Percentiles rank a stretch among this genome's conserved stretches.
phyloP scores from a whole-genome alignment of 2,329 filamentous ascomycete species.

The Fusarium miscanthi region DNA sequence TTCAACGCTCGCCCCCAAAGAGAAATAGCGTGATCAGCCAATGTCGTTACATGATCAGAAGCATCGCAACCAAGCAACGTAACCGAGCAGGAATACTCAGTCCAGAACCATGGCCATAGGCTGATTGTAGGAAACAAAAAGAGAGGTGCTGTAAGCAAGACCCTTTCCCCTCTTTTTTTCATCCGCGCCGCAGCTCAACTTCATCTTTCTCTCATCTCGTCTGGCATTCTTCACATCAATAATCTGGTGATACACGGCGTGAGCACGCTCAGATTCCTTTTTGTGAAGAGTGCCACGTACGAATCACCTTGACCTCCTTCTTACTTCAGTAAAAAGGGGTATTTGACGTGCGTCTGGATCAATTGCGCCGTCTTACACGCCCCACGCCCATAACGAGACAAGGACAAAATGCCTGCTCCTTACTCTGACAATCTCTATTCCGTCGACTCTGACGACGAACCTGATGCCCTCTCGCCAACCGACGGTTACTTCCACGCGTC shows the following conservation, averaged over 20 bases:
- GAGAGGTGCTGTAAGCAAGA: conserved; percentile 11
- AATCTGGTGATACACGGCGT: conserved; percentile 2
- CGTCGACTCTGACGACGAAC: conserved; percentile 51
- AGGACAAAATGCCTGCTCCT: conserved; percentile 56
- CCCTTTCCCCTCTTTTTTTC: conserved; percentile 23
- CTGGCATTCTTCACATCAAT: neutral
- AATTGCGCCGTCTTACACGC: conserved; percentile 21
- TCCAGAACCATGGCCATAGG: conserved; percentile 7
- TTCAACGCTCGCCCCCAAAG: conserved; percentile 1
- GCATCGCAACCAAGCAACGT: conserved; percentile 13
- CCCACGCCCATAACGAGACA: neutral
- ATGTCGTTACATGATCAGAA: conserved; percentile 20
- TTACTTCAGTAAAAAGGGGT: neutral
- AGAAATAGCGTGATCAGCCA: conserved; percentile 31
- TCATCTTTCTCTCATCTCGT: conserved; percentile 1
- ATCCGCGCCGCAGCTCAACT: conserved; percentile 19
- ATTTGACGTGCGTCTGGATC: neutral
- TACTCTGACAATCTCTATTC: conserved; percentile 63
- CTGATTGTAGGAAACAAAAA: conserved; percentile 1
- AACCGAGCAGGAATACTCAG: conserved; percentile 7
- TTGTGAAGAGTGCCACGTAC: conserved; percentile 17
- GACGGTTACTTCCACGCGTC: conserved; percentile 63
- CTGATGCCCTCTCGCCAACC: conserved; percentile 59
- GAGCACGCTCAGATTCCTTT: neutral
- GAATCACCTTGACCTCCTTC: neutral